Conservation (phyloP, 148 eudicot genomes). For the Mesembryanthemum crystallinum region DNA sequence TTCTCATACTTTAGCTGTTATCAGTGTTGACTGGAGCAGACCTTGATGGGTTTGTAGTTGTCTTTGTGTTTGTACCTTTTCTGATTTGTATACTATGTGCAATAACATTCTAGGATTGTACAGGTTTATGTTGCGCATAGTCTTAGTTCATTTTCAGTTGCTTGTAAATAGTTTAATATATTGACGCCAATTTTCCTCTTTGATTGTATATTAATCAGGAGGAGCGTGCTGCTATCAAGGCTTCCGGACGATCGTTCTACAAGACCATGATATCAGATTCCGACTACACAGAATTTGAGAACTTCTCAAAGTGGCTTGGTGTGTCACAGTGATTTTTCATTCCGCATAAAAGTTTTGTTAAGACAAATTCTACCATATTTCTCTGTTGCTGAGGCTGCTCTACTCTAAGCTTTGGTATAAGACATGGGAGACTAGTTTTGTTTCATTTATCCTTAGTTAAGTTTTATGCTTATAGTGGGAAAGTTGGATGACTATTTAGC, state of each 20-base stretch:
- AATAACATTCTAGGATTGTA: too few species aligned
- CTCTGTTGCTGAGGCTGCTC: background rate
- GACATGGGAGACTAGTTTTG: too few species aligned
- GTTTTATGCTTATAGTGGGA: too few species aligned
- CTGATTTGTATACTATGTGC: too few species aligned
- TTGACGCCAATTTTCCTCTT: background rate
- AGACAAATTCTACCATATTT: background rate
- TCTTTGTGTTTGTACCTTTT: too few species aligned
- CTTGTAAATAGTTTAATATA: background rate
- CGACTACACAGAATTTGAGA: conserved; percentile 44
- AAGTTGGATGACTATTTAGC: too few species aligned
- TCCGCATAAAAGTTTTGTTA: background rate
- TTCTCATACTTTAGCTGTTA: too few species aligned
- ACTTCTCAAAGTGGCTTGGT: conserved; percentile 45
- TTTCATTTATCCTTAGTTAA: too few species aligned
- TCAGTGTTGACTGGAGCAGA: too few species aligned
- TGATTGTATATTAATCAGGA: conserved; percentile 26
- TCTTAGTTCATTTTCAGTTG: background rate
- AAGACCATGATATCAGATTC: conserved; percentile 45
- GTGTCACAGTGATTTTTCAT: conserved; percentile 34
- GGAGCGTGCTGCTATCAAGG: conserved; percentile 31
- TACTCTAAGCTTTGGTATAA: background rate
- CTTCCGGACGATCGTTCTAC: conserved; percentile 38
- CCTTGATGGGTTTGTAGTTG: too few species aligned
- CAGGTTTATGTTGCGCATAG: background rate